Conservation (phyloP, 306 rosid genomes). For the Rosa lucieae region DNA sequence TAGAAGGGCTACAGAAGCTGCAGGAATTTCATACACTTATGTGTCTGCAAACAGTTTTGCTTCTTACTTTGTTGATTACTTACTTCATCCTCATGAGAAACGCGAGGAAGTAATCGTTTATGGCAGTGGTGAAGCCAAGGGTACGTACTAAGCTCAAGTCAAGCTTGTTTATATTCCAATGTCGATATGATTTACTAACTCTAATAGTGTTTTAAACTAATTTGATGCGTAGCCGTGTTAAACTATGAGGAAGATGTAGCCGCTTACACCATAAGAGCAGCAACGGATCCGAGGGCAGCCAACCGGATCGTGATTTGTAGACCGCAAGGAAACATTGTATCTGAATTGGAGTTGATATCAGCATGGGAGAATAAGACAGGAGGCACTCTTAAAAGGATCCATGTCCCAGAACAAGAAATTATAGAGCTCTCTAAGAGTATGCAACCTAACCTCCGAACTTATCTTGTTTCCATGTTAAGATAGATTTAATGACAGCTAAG, state of each 20-base stretch:
- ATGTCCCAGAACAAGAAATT: slow-evolving; percentile 26
- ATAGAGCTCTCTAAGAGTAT: slow-evolving; percentile 33
- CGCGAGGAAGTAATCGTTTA: slow-evolving; percentile 27
- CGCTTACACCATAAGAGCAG: slow-evolving; percentile 36
- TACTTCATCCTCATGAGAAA: slow-evolving; percentile 36
- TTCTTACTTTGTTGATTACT: slow-evolving; percentile 33
- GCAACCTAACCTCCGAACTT: background rate
- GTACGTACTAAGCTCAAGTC: slow-evolving; percentile 23
- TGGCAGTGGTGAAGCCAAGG: slow-evolving; percentile 42
- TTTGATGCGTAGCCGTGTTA: slow-evolving; percentile 25
- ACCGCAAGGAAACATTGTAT: slow-evolving; percentile 28
- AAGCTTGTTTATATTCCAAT: background rate
- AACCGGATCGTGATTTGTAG: slow-evolving; percentile 27
- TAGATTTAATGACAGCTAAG: no score
- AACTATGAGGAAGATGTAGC: slow-evolving; percentile 47
- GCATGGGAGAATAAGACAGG: slow-evolving; percentile 42
- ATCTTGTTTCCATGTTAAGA: no score
- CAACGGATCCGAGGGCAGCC: slow-evolving; percentile 33
- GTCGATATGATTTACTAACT: background rate
- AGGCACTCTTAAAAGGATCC: slow-evolving; percentile 21
- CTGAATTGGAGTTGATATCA: slow-evolving; percentile 40
- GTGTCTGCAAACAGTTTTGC: slow-evolving; percentile 41
- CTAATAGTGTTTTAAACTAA: background rate
- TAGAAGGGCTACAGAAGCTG: slow-evolving; percentile 49
- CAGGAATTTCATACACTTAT: slow-evolving; percentile 37